Percentiles rank a stretch among this genome's conserved stretches.
These are phyloP conservation scores for Ambispora gerdemannii DNA, from an alignment of 192 early-diverging fungal genomes.

Conservation along the genomic window DNA sequence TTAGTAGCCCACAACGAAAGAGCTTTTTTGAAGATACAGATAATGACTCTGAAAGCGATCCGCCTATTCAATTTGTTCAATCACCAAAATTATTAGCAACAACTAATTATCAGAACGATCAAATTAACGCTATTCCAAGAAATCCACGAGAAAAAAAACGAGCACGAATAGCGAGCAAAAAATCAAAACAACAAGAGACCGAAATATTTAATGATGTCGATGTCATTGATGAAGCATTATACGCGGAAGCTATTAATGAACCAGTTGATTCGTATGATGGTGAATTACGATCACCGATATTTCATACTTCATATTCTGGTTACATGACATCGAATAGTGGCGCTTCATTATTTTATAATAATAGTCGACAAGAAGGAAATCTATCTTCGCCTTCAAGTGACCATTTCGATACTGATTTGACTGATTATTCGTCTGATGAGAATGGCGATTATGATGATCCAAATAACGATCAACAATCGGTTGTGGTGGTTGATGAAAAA, in stretches of 20 bases:
- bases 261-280: neutral
- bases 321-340: neutral
- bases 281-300: neutral
- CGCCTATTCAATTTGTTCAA: neutral
- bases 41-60: neutral
- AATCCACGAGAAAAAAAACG: neutral
- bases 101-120: neutral
- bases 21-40: neutral
- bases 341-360: too few relatives aligned
- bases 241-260: neutral
- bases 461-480: neutral
- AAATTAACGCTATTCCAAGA: neutral
- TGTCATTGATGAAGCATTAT: neutral
- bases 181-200: neutral
- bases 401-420: neutral
- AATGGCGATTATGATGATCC: neutral
- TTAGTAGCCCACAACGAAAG: neutral
- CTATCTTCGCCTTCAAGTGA: too few relatives aligned
- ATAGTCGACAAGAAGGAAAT: neutral
- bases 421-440: constrained; percentile 1
- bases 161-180: too few relatives aligned
- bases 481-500: constrained; percentile 13
- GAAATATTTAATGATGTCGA: neutral
- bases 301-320: neutral
- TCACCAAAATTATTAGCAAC: neutral